A percentile compares a stretch with the other conserved stretches of the same genome.
Evolutionary conservation across 371 early-diverging fungal genomes (phyloP).

Genomic region (Batkoa obscura): DNA sequence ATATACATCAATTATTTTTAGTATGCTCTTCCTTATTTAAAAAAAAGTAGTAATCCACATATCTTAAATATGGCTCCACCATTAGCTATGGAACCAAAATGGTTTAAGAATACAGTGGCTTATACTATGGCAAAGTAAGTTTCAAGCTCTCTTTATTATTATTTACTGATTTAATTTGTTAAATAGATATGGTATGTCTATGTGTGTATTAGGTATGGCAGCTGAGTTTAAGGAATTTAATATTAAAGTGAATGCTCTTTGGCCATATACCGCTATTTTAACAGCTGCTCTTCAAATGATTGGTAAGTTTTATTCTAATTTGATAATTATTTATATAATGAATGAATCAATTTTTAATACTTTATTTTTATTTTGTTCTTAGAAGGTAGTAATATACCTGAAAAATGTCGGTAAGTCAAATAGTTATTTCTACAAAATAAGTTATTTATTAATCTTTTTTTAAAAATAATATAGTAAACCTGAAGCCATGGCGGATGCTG

Average conservation of each 20-base stretch:
- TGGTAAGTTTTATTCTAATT: conserved; percentile 6
- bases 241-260: conserved; percentile 58
- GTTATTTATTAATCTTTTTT: too few relatives aligned
- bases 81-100: conserved; percentile 32
- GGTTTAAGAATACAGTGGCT: conserved; percentile 47
- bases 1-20: background rate
- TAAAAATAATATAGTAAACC: conserved; percentile 15
- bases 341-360: too few relatives aligned
- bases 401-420: background rate
- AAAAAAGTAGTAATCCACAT: conserved; percentile 29
- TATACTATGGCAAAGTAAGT: conserved; percentile 55
- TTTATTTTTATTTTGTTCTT: background rate
- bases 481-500: conserved; percentile 71
- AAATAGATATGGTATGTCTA: conserved; percentile 34
- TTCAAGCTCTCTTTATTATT: background rate
- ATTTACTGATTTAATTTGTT: background rate
- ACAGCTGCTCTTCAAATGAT: conserved; percentile 49
- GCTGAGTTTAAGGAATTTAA: conserved; percentile 39
- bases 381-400: conserved; percentile 8
- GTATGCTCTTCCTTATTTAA: conserved; percentile 39
- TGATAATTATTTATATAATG: too few relatives aligned
- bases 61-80: conserved; percentile 59
- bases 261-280: conserved; percentile 55
- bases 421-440: too few relatives aligned
- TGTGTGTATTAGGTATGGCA: conserved; percentile 48